Evolutionary conservation across 345 rosid genomes (phyloP).

Genomic region (Bruguiera gymnorhiza): DNA sequence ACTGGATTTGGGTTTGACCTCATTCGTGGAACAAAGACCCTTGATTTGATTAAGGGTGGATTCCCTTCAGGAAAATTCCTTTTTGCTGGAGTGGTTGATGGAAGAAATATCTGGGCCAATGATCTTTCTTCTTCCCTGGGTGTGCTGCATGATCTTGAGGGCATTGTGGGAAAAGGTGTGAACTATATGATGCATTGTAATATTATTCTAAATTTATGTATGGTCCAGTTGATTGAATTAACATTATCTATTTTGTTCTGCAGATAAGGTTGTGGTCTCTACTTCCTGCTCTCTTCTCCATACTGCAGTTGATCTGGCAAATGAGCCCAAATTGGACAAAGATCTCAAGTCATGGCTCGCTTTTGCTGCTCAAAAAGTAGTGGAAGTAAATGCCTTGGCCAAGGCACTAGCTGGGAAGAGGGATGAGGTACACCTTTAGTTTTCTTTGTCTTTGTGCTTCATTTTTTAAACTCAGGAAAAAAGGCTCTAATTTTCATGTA

Average conservation of each 20-base stretch:
- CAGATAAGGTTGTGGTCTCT: constrained; percentile 92
- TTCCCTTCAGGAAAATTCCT: constrained; percentile 84
- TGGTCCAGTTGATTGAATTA: background rate
- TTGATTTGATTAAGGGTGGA: constrained; percentile 72
- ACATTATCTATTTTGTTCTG: constrained; percentile 8
- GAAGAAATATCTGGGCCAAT: constrained; percentile 99
- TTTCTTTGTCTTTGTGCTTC: constrained; percentile 1
- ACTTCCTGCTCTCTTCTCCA: constrained; percentile 98
- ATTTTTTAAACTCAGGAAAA: too few relatives aligned
- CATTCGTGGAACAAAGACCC: constrained; percentile 79
- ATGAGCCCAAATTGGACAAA: constrained; percentile 78
- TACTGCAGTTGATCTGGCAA: constrained; percentile 87
- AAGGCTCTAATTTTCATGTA: too few relatives aligned
- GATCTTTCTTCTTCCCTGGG: constrained; percentile 77
- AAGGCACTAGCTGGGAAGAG: constrained; percentile 75
- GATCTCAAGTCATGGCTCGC: constrained; percentile 98
- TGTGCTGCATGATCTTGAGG: constrained; percentile 54
- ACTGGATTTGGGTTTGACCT: constrained; percentile 82
- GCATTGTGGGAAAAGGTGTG: constrained; percentile 85
- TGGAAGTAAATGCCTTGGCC: constrained; percentile 92
- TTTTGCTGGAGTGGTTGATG: constrained; percentile 95
- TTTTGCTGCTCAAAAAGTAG: constrained; percentile 92
- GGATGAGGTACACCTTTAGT: constrained; percentile 55
- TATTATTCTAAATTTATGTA: background rate
- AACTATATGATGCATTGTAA: background rate